Evolutionary conservation across 805 yeast genomes (phyloP), one percentile per base, ranked within the genome.

Genomic region (Hanseniaspora lachancei): DNA sequence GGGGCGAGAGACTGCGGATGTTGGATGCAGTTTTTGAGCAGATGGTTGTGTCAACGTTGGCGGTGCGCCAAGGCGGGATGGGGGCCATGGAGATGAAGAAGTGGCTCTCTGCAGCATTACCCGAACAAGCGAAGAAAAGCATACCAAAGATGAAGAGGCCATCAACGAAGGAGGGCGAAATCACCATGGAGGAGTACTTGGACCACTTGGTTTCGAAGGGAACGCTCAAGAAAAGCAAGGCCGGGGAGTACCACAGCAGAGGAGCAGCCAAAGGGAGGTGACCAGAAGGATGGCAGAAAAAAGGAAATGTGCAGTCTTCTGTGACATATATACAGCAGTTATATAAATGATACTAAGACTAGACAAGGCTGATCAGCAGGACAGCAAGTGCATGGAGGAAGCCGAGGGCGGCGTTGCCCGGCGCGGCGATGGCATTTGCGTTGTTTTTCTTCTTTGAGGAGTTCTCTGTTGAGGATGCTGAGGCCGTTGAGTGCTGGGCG

Each of bases 31-130:
- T 9, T 5, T 34, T 46, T 9, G 35, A 21, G 39, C 24, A 46
- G 24, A 15, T 46, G 15, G 35, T 46, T 10, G 27, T 46, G 7
- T 46, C 49, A 9, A 20, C 27, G 2, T 34, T 46, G 20, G 49
- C 34, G 7, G 39, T 9, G 5, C 35, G 21, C 12, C 29, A 20
- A 16, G 18, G 21, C 7, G 32, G 34, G 13, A 42, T 35, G 47
- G 53, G 32, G 5, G 36, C n/a, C 43, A 58, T 59, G 54, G 58
- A 13, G 54, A 71, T 68, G 57, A 73, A 76, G 74, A 77, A 82
- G 0, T 78, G 74, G 60, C 72, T 82, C 32, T 65, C 64, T 18
- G 80, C 79, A 3, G 80, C 81, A 79, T 66, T 81, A 27, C 77
- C 77, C 3, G 81, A 81, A 58, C 66, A 80, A 46, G 83, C 81